phyloP scores from a whole-genome alignment of 2,329 filamentous ascomycete genomes.

The Trichoderma atroviride region DNA sequence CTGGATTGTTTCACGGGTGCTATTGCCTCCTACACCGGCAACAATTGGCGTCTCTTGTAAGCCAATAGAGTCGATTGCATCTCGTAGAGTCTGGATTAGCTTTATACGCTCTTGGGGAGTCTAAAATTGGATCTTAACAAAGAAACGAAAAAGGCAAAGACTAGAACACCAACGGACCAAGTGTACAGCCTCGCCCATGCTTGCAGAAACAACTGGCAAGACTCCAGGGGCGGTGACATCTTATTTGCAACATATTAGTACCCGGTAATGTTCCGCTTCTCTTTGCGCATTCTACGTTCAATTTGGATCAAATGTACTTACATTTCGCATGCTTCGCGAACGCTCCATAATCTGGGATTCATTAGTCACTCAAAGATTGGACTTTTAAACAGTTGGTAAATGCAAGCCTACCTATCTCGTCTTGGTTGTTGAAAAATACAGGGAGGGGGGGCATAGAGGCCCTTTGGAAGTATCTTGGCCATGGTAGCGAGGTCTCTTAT shows the following conservation, averaged over 20 bases:
- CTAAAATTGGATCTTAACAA: background rate
- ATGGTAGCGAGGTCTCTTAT: background rate
- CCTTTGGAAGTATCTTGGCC: background rate
- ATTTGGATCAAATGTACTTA: background rate
- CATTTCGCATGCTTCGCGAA: constrained; percentile 10
- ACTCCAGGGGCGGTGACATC: background rate
- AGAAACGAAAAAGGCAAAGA: too few relatives aligned
- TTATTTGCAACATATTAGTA: background rate
- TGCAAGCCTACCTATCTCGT: background rate
- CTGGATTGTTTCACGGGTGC: constrained; percentile 18
- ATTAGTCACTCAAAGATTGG: background rate
- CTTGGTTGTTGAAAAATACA: background rate
- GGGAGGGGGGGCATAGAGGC: background rate
- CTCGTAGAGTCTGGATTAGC: background rate
- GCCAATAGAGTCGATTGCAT: background rate
- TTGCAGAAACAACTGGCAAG: constrained; percentile 7
- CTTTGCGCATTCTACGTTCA: background rate
- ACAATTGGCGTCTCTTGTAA: background rate
- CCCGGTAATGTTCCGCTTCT: background rate
- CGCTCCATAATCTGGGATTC: background rate
- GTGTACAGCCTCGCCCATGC: constrained; percentile 17
- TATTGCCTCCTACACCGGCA: constrained; percentile 4
- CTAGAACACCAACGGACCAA: background rate
- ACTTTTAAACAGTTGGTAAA: background rate
- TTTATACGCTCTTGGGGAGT: constrained; percentile 1